Base-by-base conservation (phyloP, 2,329 filamentous ascomycete species). In the Sarocladium strictum region DNA sequence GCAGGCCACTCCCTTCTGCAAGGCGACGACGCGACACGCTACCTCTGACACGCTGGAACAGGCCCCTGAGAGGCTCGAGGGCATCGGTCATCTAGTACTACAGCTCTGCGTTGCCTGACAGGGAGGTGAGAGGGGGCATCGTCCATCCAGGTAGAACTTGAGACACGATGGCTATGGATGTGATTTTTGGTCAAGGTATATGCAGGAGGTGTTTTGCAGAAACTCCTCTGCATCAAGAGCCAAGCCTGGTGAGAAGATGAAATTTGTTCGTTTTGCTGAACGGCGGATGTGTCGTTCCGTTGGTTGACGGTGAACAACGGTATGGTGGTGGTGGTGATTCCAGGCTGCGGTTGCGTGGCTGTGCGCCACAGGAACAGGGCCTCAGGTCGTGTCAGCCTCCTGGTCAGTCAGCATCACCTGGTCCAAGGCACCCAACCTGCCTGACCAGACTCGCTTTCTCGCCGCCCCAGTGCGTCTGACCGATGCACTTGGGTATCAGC, bases 21-120 rank as follows among this genome's bases (percentile, higher is more conserved):
- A 49, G 55, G 29, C 53, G 56, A 32, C 57, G 58, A 35, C 61
- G 56, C 29, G 59, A 58, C 23, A 64, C 56, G 19, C 59, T 57
- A 17, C 58, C 58, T 47, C 56, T 60, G 37, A 63, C 54, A 33
- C 62, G 61, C 41, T 63, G 60, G 50, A 64, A 35, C 12, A 64
- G 41, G 43, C 60, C 60, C 41, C 52, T 61, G 37, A 64, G 53
- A 10, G 61, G 58, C 49, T 60, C 58, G n/a, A 60, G 53, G 23
- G 57, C 55, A 29, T 63, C 59, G 27, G 60, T 56, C 61, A 63
- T 63, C 43, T 51, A 53, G 14, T 51, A 5, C 23, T 49, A 26
- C 32, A 11, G 27, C 43, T 49, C 14, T 49, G 43, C 24, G 5
- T 11, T 35, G 43, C 43, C 47, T 21, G 26, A 35, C 5, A 19